A percentile compares a stretch with the other conserved stretches of the same genome.
Conservation (phyloP, 1,284 basidiomycete genomes). For the Puccinia novopanici region DNA sequence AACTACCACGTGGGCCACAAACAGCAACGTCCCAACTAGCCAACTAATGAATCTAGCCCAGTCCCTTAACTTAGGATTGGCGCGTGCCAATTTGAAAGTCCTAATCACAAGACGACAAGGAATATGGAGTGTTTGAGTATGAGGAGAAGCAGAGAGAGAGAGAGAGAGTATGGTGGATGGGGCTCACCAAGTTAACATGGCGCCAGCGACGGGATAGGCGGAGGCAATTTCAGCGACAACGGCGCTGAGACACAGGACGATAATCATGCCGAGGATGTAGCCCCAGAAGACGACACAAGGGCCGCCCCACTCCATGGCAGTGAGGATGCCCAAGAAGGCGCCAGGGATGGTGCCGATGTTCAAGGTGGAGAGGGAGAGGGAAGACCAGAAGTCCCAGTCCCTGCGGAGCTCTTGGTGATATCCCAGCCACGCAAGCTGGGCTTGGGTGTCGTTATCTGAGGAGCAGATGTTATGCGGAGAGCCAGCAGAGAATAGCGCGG, state of each 20-base stretch:
- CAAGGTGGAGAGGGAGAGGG: slow-evolving; percentile 37
- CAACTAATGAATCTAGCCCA: slow-evolving; percentile 48
- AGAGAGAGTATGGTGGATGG: too few species aligned
- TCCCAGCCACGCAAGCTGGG: slow-evolving; percentile 46
- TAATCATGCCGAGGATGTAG: slow-evolving; percentile 41
- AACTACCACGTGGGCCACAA: slow-evolving; percentile 47
- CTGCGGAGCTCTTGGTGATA: slow-evolving; percentile 48
- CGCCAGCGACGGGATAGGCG: slow-evolving; percentile 45
- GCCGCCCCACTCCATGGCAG: slow-evolving; percentile 40
- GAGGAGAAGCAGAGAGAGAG: background rate
- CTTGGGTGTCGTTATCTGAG: slow-evolving; percentile 39
- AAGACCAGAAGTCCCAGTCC: slow-evolving; percentile 49
- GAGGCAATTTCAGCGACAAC: slow-evolving; percentile 43
- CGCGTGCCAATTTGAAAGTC: slow-evolving; percentile 47
- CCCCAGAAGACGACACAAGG: slow-evolving; percentile 47
- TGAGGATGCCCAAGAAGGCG: slow-evolving; percentile 34
- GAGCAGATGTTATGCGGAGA: background rate
- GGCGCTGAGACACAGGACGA: slow-evolving; percentile 41
- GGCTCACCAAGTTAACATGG: slow-evolving; percentile 44
- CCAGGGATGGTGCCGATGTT: slow-evolving; percentile 49
- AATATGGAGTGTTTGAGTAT: background rate
- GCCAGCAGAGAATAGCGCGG: background rate
- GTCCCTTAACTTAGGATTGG: slow-evolving; percentile 38
- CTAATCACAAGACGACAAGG: background rate
- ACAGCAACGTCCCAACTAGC: slow-evolving; percentile 42